A percentile compares a stretch with the other conserved stretches of the same genome.
Evolutionary conservation across 2,329 filamentous ascomycete genomes (phyloP).

Genomic region (Fusarium sacchari): DNA sequence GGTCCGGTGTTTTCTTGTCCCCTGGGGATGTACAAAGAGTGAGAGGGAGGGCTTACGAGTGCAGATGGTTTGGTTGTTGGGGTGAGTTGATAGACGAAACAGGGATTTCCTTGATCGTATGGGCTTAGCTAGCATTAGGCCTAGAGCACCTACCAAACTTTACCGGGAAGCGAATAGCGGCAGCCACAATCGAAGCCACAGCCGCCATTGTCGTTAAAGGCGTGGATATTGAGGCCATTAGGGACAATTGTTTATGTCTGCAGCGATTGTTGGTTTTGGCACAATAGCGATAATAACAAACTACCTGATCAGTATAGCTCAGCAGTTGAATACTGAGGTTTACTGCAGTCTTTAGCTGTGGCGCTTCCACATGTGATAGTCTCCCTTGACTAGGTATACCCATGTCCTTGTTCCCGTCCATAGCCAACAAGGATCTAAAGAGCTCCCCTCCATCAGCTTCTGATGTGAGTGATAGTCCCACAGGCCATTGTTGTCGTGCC

Average conservation of each 20-base stretch:
- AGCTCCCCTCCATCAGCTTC: slow-evolving; percentile 12
- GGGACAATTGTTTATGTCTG: neutral
- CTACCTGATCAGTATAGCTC: neutral
- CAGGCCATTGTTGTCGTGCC: slow-evolving; percentile 5
- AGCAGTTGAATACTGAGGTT: neutral
- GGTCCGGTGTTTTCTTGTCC: too few relatives aligned
- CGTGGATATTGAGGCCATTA: neutral
- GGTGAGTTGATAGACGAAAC: slow-evolving; percentile 12
- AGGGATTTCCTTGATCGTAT: slow-evolving; percentile 1
- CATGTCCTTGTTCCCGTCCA: slow-evolving; percentile 21
- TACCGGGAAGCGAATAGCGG: slow-evolving; percentile 21
- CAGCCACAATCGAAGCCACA: slow-evolving; percentile 29
- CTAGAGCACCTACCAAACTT: neutral
- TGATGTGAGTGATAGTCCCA: slow-evolving; percentile 17
- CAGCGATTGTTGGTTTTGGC: neutral
- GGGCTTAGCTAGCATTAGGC: neutral
- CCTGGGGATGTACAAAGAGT: too few relatives aligned
- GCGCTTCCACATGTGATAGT: slow-evolving; percentile 28
- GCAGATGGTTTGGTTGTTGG: slow-evolving; percentile 26
- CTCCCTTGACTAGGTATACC: neutral
- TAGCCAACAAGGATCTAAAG: slow-evolving; percentile 11
- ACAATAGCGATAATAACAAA: slow-evolving; percentile 1
- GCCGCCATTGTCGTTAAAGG: slow-evolving; percentile 17
- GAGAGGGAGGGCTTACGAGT: neutral
- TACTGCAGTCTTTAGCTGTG: neutral